Base-by-base conservation (phyloP, 2,329 filamentous ascomycete genomes). In the Tolypocladium album region DNA sequence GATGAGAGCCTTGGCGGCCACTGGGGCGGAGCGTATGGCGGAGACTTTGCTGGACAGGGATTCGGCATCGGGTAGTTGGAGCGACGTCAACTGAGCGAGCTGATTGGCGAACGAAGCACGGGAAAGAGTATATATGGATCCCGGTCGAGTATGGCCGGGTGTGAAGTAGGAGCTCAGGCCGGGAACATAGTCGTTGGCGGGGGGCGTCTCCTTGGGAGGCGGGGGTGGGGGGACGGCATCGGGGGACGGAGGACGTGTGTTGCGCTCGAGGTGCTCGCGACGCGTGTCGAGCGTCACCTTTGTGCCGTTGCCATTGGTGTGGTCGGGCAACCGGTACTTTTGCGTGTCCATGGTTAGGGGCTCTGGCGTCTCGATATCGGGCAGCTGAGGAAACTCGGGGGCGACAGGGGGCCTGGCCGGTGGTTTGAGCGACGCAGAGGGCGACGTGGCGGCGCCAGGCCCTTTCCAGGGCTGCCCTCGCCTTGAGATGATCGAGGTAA, bases 41-140 rank as follows among this genome's bases (percentile, higher is more conserved):
- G 87, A 85, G 56, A 99, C 92, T 69, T 88, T 90, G 64, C 86
- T 88, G 36, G 91, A 90, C 27, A 99, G 80, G 0, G 90, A 88
- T 52, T 88, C 86, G 58, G 93, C 90, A 71, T 96, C 88, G 1
- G 94, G 94, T 2, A 97, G 82, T 67, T 91, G 88, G 61, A 97
- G 87, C 22, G 92, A 92, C 0, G 92, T 97, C 64, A 99, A 80
- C 72, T 97, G 92, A 56, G 90, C 90, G 58, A 97, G 84, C 73
- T 97, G 94, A 68, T 90, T 95, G 64, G 91, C 90, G 72, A 99
- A 96, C 8, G 93, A 97, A 40, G 88, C 89, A 53, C 93, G 86
- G 2, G 92, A 96, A 61, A 99, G 83, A 1, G 94, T 96, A 74
- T 96, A 97, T 66, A 97, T 92, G 42, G 93, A 97, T 50, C 89